These are phyloP conservation scores for Neopestalotiopsis clavispora DNA, from an alignment of 2,329 filamentous ascomycete species.

Conservation along the genomic window DNA sequence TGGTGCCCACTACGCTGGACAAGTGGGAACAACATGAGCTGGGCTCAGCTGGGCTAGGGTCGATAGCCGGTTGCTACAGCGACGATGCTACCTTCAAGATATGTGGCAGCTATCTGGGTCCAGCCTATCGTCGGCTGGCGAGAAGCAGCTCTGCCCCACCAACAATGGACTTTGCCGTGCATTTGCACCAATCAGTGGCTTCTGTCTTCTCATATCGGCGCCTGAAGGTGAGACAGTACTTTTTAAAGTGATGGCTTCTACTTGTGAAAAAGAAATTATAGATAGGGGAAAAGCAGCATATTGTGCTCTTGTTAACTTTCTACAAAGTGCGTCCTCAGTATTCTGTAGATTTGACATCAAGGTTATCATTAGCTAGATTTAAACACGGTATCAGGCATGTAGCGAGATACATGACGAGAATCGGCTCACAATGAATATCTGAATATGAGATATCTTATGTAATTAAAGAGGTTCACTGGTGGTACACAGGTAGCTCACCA, in stretches of 20 bases:
- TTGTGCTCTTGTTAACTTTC: not conserved
- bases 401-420: not conserved
- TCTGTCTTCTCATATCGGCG: not conserved
- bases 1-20: not conserved
- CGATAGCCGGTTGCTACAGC: conserved; percentile 12
- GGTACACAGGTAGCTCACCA: not conserved
- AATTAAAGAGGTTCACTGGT: not conserved
- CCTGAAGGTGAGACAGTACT: not conserved
- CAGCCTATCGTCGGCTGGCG: not conserved
- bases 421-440: too few species aligned
- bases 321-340: not conserved
- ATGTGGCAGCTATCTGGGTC: not conserved
- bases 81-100: not conserved
- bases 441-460: too few species aligned
- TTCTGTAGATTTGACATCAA: not conserved
- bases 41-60: not conserved
- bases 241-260: not conserved
- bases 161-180: not conserved
- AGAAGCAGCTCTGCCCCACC: not conserved
- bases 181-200: not conserved
- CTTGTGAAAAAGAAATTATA: not conserved
- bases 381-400: not conserved
- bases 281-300: not conserved
- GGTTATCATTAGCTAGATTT: not conserved
- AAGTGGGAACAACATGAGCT: conserved; percentile 16